Evolutionary conservation across 2,329 filamentous ascomycete species (phyloP).

Genomic region (Cladophialophora chaetospira): DNA sequence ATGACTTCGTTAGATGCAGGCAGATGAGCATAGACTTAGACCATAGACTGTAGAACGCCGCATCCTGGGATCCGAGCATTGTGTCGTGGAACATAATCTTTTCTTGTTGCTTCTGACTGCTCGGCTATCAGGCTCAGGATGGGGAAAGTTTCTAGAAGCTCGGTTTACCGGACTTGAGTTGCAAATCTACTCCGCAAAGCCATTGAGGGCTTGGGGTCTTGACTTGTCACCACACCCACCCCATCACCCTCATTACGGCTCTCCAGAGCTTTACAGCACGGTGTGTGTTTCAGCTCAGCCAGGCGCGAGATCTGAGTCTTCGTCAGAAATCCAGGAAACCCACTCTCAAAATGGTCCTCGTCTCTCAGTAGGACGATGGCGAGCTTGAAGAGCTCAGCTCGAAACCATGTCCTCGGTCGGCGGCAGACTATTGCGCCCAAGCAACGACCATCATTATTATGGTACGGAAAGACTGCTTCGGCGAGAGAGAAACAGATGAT

Average conservation of each 20-base stretch:
- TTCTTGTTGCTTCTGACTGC: neutral
- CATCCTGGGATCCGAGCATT: too few relatives aligned
- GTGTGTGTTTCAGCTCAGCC: too few relatives aligned
- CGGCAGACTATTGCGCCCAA: slow-evolving; percentile 22
- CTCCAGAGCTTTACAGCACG: too few relatives aligned
- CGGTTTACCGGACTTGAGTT: neutral
- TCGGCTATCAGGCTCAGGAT: neutral
- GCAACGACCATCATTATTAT: slow-evolving; percentile 25
- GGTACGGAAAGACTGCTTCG: slow-evolving; percentile 26
- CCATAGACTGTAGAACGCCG: too few relatives aligned
- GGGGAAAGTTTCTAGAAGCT: neutral
- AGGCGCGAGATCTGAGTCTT: too few relatives aligned
- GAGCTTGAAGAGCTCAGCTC: slow-evolving; percentile 17
- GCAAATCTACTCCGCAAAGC: slow-evolving; percentile 2
- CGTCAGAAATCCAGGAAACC: too few relatives aligned
- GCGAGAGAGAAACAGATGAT: neutral
- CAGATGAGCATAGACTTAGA: too few relatives aligned
- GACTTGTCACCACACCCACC: neutral
- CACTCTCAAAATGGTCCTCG: slow-evolving; percentile 8
- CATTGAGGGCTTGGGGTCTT: neutral
- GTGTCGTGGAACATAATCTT: too few relatives aligned
- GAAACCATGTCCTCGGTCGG: slow-evolving; percentile 28
- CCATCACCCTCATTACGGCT: neutral
- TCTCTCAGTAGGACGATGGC: slow-evolving; percentile 29
- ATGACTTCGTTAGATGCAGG: too few relatives aligned